A percentile compares a stretch with the other conserved stretches of the same genome.
Evolutionary conservation across 169 alveolate genomes (phyloP).

Genomic region (Blepharisma undulans): DNA sequence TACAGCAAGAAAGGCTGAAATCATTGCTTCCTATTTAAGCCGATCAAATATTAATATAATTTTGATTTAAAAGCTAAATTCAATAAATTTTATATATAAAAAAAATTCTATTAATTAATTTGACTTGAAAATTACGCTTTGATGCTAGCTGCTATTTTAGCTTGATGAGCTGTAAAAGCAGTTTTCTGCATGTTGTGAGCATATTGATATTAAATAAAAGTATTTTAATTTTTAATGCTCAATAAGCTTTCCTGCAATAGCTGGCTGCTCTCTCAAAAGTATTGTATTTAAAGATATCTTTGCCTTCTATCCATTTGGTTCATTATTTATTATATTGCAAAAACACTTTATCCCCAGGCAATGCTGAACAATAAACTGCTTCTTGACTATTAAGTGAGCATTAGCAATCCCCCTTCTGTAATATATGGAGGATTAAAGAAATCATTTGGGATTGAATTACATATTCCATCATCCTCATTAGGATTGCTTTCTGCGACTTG

Average conservation of each 20-base stretch:
- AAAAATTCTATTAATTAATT: background rate
- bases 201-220: background rate
- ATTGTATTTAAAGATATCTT: background rate
- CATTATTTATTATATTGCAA: background rate
- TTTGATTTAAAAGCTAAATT: background rate
- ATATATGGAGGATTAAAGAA: background rate
- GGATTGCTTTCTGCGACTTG: background rate
- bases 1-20: background rate
- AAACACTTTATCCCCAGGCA: background rate
- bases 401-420: background rate
- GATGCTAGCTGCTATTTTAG: no score
- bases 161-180: no score
- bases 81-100: background rate
- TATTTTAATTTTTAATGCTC: background rate
- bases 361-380: background rate
- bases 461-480: background rate
- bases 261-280: background rate
- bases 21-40: background rate
- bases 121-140: no score
- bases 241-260: background rate
- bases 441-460: background rate
- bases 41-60: constrained; percentile 33
- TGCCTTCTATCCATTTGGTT: background rate
- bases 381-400: background rate
- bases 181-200: background rate